Base-by-base conservation (phyloP, 1,139 yeast genomes). In the Suhomyces guaymorum region DNA sequence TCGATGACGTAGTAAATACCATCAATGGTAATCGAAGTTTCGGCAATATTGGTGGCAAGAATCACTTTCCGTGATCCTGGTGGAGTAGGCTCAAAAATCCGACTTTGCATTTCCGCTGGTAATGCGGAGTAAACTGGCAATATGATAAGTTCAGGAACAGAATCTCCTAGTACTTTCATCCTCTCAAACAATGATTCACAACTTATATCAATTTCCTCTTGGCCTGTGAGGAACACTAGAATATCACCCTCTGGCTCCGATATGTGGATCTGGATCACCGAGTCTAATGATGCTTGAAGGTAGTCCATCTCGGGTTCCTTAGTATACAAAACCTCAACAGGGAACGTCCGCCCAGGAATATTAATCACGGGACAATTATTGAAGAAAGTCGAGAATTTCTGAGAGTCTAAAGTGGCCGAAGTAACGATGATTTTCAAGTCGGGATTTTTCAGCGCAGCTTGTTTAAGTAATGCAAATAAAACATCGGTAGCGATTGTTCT, bases 401-500 rank as follows among this genome's bases (percentile, higher is more conserved):
- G 74, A 0, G 97, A 79, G 55, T 92, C 96, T 34, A 90, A 68
- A 0, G 98, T 90, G 1, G 98, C 98, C 2, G 97, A 90, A 0
- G 97, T 89, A 5, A 89, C 81, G 34, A 92, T 82, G 4, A 90
- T 69, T 51, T 82, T 82, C 38, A 92, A 62, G 37, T 83, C 80
- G 0, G 96, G 95, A 39, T 94, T 78, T 30, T 77, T 62, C 12
- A 55, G 50, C 0, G 82, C 75, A 0, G 96, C 95, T 42, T 82
- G 72, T 49, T 89, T 85, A 43, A 92, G 61, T 30, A 92, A 63
- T 0, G 95, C 95, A 69, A 92, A 89, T 22, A 92, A 63, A 4
- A 92, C 86, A 68, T 92, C 98, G 0, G 97, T 92, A 0, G 97
- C 86, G 28, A 92, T 79, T 0, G 97, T 90, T 51, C 98, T 73